Evolutionary conservation across 2,329 filamentous ascomycete genomes (phyloP).

Genomic region (Alternaria panax): DNA sequence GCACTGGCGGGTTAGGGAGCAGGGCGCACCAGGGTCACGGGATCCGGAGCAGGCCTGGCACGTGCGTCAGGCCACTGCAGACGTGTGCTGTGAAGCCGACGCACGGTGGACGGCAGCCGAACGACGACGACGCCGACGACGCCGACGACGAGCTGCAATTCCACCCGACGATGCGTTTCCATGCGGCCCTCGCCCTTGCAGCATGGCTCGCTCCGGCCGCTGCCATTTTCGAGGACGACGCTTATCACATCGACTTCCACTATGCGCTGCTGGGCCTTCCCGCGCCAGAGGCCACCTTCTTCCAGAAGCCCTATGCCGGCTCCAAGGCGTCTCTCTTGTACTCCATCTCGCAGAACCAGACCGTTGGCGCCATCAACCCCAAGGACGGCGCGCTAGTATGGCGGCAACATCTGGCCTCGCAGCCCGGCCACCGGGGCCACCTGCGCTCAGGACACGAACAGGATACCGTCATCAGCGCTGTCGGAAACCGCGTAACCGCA

Average conservation of each 20-base stretch:
- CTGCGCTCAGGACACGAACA: conserved; percentile 80
- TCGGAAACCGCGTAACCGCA: conserved; percentile 73
- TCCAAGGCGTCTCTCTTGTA: conserved; percentile 91
- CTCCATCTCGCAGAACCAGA: conserved; percentile 82
- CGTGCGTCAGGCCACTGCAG: conserved; percentile 1
- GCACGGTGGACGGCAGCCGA: neutral
- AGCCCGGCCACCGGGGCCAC: conserved; percentile 48
- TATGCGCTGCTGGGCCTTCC: conserved; percentile 86
- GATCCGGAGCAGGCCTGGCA: conserved; percentile 6
- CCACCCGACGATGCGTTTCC: conserved; percentile 46
- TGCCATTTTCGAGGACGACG: conserved; percentile 89
- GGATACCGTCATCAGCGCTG: conserved; percentile 76
- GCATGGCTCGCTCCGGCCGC: conserved; percentile 59
- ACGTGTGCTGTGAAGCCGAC: neutral
- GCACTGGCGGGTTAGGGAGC: neutral
- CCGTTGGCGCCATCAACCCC: conserved; percentile 89
- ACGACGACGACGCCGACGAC: conserved; percentile 4
- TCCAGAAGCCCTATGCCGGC: conserved; percentile 82
- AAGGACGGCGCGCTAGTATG: conserved; percentile 84
- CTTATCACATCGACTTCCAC: conserved; percentile 91
- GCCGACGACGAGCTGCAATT: conserved; percentile 13
- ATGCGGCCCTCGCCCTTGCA: conserved; percentile 46
- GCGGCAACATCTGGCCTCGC: conserved; percentile 75
- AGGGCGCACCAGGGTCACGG: conserved; percentile 2
- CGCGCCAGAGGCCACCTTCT: conserved; percentile 85